These are phyloP conservation scores for Lasiodiplodia theobromae DNA, from an alignment of 2,329 filamentous ascomycete species.

Conservation along the genomic window DNA sequence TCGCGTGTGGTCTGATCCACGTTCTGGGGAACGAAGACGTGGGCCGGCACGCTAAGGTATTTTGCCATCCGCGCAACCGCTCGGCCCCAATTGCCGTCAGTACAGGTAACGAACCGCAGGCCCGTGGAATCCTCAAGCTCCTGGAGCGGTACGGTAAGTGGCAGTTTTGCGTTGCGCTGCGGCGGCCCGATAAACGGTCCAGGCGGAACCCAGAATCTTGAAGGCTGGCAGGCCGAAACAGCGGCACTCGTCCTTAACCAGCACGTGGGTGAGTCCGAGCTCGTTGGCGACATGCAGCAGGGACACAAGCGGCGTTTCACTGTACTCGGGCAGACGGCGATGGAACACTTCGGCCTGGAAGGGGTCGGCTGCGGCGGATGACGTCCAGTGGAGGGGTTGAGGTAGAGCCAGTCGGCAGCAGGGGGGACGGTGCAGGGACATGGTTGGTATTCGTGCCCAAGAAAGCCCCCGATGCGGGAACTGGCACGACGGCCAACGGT, in stretches of 20 bases:
- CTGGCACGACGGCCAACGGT: not conserved
- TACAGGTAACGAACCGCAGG: slow-evolving; percentile 66
- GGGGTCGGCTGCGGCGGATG: slow-evolving; percentile 9
- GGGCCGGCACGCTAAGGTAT: slow-evolving; percentile 61
- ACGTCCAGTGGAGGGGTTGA: slow-evolving; percentile 42
- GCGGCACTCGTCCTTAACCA: slow-evolving; percentile 74
- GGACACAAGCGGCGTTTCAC: slow-evolving; percentile 61
- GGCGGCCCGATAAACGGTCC: slow-evolving; percentile 70
- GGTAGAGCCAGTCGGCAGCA: slow-evolving; percentile 34
- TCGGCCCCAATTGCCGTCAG: slow-evolving; percentile 79
- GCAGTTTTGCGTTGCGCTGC: slow-evolving; percentile 52
- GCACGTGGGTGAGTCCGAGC: slow-evolving; percentile 57
- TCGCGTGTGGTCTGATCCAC: slow-evolving; percentile 63
- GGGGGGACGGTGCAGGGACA: slow-evolving; percentile 7
- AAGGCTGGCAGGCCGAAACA: slow-evolving; percentile 76
- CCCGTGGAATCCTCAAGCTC: slow-evolving; percentile 50
- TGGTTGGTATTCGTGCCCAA: slow-evolving; percentile 3
- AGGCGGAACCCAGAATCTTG: slow-evolving; percentile 82
- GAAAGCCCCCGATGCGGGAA: slow-evolving; percentile 5
- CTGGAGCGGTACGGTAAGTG: slow-evolving; percentile 52
- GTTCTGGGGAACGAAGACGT: slow-evolving; percentile 68
- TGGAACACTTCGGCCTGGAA: slow-evolving; percentile 59
- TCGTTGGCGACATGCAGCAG: slow-evolving; percentile 64
- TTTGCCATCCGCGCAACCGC: slow-evolving; percentile 74
- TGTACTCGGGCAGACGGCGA: slow-evolving; percentile 62